Base-by-base conservation (phyloP, 805 yeast species). In the Metschnikowia hibisci region DNA sequence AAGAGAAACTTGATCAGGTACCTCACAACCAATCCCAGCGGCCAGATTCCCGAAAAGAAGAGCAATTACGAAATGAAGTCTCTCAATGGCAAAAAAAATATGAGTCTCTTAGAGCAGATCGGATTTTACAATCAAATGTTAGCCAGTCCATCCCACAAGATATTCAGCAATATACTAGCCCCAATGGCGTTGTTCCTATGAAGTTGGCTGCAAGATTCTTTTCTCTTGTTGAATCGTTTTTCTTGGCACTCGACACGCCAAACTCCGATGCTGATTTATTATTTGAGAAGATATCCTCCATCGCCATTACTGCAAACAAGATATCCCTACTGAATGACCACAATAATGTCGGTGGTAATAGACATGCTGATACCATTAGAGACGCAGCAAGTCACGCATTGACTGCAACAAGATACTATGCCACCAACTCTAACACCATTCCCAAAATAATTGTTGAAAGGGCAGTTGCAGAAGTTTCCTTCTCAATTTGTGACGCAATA, bases 401-500 rank as follows among this genome's bases (percentile, higher is more conserved):
- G 32, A 81, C 96, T 3, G 74, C 88, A 1, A 77, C 90, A 1
- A 74, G 96, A 55, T 87, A 87, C 57, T 84, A 70, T 60, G 78
- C 85, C 0, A 66, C 81, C 9, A 82, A 84, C 52, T 68, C 76
- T 4, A 71, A 74, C n/a, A 56, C 86, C 2, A 63, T 87, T 43
- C 96, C 96, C 0, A 75, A 73, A 41, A 65, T 84, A 15, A 75
- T 88, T 2, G 74, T 89, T 14, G 84, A 87, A 62, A 77, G 88
- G 16, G 82, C 97, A 0, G 66, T 87, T 8, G 76, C 85, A 34
- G 96, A 89, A 55, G 66, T 89, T 28, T 73, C 82, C 6, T 82
- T 81, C 56, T 65, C 82, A 2, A 66, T 83, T 18, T 82, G 85
- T 56, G 85, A 82, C 50, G 71, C 82, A 42, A 55, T 84, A 14